Conservation (phyloP, 2,329 filamentous ascomycete genomes). For the Sporothrix sp. region DNA sequence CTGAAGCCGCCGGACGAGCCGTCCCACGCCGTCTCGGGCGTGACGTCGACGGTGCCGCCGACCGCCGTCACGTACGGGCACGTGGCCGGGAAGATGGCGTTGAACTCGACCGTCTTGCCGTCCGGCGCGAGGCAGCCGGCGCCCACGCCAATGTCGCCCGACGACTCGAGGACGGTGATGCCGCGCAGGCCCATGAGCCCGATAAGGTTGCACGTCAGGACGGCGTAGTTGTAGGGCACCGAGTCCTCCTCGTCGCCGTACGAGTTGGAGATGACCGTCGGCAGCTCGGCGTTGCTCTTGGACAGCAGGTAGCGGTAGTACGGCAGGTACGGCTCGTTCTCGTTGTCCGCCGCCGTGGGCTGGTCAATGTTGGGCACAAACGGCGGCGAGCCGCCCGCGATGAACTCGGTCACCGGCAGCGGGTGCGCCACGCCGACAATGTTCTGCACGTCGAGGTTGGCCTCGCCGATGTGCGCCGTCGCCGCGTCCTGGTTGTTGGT, state of each 20-base stretch:
- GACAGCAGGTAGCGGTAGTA: constrained; percentile 51
- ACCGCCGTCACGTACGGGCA: constrained; percentile 55
- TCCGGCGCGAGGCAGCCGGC: constrained; percentile 21
- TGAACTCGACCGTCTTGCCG: constrained; percentile 29
- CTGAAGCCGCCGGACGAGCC: constrained; percentile 48
- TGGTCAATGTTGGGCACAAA: constrained; percentile 24
- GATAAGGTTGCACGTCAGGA: constrained; percentile 44
- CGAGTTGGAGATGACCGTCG: constrained; percentile 56
- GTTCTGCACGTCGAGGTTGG: constrained; percentile 55
- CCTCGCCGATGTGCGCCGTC: constrained; percentile 34
- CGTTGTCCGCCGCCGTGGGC: constrained; percentile 29
- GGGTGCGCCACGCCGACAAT: constrained; percentile 42
- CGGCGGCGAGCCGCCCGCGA: constrained; percentile 21
- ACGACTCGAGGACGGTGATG: constrained; percentile 55
- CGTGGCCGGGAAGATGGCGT: constrained; percentile 29
- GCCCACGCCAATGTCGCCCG: constrained; percentile 44
- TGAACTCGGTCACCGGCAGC: constrained; percentile 25
- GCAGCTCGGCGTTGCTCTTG: constrained; percentile 44
- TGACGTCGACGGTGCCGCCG: constrained; percentile 41
- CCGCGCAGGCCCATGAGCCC: constrained; percentile 56
- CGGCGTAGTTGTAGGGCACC: constrained; percentile 49
- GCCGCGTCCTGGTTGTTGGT: constrained; percentile 35
- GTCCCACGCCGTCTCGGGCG: constrained; percentile 42
- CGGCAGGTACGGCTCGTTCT: constrained; percentile 58
- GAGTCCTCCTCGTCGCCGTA: constrained; percentile 57